Evolutionary conservation across 202 grass and related monocot genomes (phyloP).

Genomic region (Elaeis oleifera): DNA sequence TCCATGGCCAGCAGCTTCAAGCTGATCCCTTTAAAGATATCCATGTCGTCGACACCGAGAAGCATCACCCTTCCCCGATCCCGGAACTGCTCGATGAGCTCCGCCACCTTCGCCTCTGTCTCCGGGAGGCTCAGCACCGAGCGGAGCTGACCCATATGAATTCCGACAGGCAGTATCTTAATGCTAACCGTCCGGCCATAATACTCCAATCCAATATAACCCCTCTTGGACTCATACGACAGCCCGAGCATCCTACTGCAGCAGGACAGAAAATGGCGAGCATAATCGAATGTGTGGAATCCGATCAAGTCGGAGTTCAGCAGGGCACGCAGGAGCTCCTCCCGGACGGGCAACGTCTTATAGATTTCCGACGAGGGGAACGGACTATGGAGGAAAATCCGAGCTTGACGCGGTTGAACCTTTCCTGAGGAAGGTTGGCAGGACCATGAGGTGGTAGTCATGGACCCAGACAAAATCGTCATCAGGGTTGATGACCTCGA

Average conservation of each 20-base stretch:
- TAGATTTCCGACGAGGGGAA: conserved; percentile 9
- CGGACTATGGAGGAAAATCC: conserved; percentile 6
- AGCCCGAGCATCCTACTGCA: conserved; percentile 1
- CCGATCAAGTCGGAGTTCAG: conserved; percentile 9
- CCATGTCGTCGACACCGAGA: too few relatives aligned
- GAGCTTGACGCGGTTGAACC: not conserved
- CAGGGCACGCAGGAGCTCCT: conserved; percentile 1
- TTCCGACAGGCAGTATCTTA: conserved; percentile 1
- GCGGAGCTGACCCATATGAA: not conserved
- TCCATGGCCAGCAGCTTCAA: too few relatives aligned
- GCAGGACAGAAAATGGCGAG: conserved; percentile 10
- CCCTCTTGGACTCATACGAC: not conserved
- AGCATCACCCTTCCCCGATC: too few relatives aligned
- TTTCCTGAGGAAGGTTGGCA: conserved; percentile 7
- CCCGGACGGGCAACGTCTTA: conserved; percentile 7
- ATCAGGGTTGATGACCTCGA: conserved; percentile 7
- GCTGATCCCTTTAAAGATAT: too few relatives aligned
- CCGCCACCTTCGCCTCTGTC: not conserved
- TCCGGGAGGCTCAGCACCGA: too few relatives aligned
- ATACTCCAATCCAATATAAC: conserved; percentile 7
- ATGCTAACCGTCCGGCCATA: conserved; percentile 2
- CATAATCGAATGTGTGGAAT: conserved; percentile 9
- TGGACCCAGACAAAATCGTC: conserved; percentile 17
- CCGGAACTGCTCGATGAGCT: too few relatives aligned
- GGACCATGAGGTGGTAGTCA: conserved; percentile 15